These are phyloP conservation scores for Yamadazyma sp. DNA, from an alignment of 805 yeast species.

Conservation along the genomic window DNA sequence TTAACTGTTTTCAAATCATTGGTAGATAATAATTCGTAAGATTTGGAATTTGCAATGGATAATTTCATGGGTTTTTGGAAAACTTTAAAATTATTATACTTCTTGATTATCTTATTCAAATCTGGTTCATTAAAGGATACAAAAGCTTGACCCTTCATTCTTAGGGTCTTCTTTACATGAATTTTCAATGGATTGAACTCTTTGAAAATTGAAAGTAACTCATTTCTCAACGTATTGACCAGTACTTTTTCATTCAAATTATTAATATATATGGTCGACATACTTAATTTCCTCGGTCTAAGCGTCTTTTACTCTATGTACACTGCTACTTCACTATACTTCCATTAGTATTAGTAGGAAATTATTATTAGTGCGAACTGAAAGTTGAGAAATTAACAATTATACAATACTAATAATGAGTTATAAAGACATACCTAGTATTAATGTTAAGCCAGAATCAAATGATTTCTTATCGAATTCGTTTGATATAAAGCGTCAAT, in stretches of 20 bases:
- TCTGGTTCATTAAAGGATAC: constrained; percentile 54
- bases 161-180: constrained; percentile 56
- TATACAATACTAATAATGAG: constrained; percentile 1
- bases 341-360: too few relatives aligned
- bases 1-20: constrained; percentile 19
- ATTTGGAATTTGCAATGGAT: constrained; percentile 7
- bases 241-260: constrained; percentile 72
- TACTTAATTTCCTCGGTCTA: not conserved
- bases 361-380: too few relatives aligned
- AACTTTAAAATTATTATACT: constrained; percentile 37
- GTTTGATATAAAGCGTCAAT: constrained; percentile 38
- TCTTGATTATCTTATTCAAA: constrained; percentile 38
- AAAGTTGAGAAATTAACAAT: too few relatives aligned
- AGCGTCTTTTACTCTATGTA: not conserved
- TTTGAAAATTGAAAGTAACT: constrained; percentile 40
- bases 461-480: constrained; percentile 9
- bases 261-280: constrained; percentile 55
- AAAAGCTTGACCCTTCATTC: constrained; percentile 81
- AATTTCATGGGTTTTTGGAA: constrained; percentile 27
- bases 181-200: constrained; percentile 36
- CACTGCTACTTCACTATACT: not conserved
- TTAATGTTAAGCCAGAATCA: constrained; percentile 24
- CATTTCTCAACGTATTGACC: constrained; percentile 43
- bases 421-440: constrained; percentile 20
- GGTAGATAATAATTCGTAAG: constrained; percentile 16